Percentiles rank a stretch among this genome's conserved stretches.
Conservation (phyloP, 2,329 filamentous ascomycete genomes). For the Thielaviopsis euricoi region DNA sequence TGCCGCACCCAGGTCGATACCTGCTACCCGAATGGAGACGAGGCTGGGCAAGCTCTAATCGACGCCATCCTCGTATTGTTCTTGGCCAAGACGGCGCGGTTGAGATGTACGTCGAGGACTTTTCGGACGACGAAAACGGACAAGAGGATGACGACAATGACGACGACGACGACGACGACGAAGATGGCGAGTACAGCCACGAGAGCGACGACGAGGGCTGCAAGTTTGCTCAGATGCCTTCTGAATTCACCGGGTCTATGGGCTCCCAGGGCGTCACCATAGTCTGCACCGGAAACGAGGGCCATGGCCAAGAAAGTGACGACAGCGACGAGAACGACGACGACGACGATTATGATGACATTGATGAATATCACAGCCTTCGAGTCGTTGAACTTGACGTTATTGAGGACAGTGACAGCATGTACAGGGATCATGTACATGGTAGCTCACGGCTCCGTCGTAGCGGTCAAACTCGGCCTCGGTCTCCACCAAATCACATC, state of each 20-base stretch:
- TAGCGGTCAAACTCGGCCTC: neutral
- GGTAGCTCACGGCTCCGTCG: neutral
- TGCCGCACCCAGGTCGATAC: neutral
- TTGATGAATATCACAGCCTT: conserved; percentile 20
- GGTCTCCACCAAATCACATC: conserved; percentile 30
- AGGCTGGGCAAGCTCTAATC: neutral
- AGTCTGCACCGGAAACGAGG: conserved; percentile 15
- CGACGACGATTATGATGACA: no score
- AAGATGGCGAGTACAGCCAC: conserved; percentile 20
- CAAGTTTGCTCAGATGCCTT: conserved; percentile 19
- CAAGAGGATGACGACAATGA: conserved; percentile 12
- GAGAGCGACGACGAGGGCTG: conserved; percentile 23
- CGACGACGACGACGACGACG: conserved; percentile 27
- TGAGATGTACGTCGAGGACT: neutral
- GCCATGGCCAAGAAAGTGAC: conserved; percentile 43
- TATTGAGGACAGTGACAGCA: neutral
- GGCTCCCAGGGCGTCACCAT: conserved; percentile 39
- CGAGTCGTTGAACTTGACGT: neutral
- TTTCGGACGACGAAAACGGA: neutral
- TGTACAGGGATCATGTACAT: neutral
- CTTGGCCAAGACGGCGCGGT: no score
- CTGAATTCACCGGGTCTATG: conserved; percentile 32
- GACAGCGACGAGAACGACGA: conserved; percentile 4
- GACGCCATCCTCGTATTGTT: no score
- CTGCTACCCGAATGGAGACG: neutral